Conservation (phyloP, 2,329 filamentous ascomycete species). For the Colletotrichum australisinense region DNA sequence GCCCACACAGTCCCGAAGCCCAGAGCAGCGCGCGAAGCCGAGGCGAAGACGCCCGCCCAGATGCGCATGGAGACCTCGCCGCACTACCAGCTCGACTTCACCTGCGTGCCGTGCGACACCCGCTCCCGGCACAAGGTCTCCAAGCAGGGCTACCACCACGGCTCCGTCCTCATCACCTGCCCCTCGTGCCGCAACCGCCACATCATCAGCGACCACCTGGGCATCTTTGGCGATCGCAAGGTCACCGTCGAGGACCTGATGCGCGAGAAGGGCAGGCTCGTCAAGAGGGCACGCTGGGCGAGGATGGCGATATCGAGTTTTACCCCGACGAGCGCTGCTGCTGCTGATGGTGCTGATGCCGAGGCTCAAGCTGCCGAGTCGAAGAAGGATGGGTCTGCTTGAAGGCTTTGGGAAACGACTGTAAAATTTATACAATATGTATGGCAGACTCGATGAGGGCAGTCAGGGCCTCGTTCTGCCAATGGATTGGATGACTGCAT, state of each 20-base stretch:
- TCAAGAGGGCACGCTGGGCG: slow-evolving; percentile 79
- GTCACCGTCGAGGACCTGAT: slow-evolving; percentile 83
- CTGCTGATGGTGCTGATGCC: slow-evolving; percentile 1
- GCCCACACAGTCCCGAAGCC: slow-evolving; percentile 42
- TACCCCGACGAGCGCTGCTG: slow-evolving; percentile 75
- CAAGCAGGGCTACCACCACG: slow-evolving; percentile 95
- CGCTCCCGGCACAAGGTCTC: slow-evolving; percentile 88
- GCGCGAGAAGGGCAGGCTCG: slow-evolving; percentile 77
- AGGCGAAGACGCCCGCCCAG: slow-evolving; percentile 38
- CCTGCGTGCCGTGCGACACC: slow-evolving; percentile 85
- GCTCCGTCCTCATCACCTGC: slow-evolving; percentile 89
- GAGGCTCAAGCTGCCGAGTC: background rate
- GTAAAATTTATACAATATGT: background rate
- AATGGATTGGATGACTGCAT: slow-evolving; percentile 23
- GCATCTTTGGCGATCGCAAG: slow-evolving; percentile 78
- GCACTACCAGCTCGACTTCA: slow-evolving; percentile 90
- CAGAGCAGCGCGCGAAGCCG: slow-evolving; percentile 29
- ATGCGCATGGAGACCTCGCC: slow-evolving; percentile 59
- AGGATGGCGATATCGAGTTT: slow-evolving; percentile 90
- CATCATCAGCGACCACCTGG: slow-evolving; percentile 89
- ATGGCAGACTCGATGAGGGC: background rate
- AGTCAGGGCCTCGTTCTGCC: background rate
- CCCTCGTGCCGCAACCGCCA: slow-evolving; percentile 88
- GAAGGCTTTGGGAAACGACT: background rate
- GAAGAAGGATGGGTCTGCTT: slow-evolving; percentile 16